Base-by-base conservation (phyloP, 257 asterid species). In the Agastache rugosa region DNA sequence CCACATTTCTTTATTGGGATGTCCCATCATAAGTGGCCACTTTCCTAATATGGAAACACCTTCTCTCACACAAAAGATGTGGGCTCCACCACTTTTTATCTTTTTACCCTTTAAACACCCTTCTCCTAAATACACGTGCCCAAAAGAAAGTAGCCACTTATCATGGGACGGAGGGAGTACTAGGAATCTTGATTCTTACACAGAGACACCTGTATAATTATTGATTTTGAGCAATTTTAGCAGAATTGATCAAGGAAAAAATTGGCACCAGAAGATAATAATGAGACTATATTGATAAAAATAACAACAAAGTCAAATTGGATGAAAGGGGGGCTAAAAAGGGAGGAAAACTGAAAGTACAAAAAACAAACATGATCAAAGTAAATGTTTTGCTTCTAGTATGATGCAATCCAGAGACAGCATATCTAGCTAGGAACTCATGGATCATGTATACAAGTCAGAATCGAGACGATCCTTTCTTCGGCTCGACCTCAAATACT, bases 361-460 rank as follows among this genome's bases (percentile, higher is more conserved):
- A 76, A 31, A 25, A 39, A 41, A 66, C 64, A 72, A 72, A 77
- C 22, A 59, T 17, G 67, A 60, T n/a, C 66, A 12, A 34, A 55
- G 51, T 11, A 31, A 19, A 48, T 14, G 8, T 62, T 39, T 63
- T 19, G 50, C 14, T 22, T 16, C 75, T 69, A 8, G 67, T 50
- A 12, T 73, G 17, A 42, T 56, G 45, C 69, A 39, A 22, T 65
- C 71, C 15, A 51, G 35, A 16, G 68, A 44, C 37, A 20, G 51
- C 48, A 69, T 22, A 22, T n/a, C 72, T 27, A 34, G 51, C 72
- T 27, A 34, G 51, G 55, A 76, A 73, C 77, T 58, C 70, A 53
- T 55, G 8, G 47, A 76, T 89, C 89, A 92, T 16, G 99, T 87
- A 69, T 95, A 95, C 80, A 95, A 66, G 59, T 89, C 97, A 58